These are phyloP conservation scores for Medicago ruthenica DNA, from an alignment of 306 rosid genomes.

Conservation along the genomic window DNA sequence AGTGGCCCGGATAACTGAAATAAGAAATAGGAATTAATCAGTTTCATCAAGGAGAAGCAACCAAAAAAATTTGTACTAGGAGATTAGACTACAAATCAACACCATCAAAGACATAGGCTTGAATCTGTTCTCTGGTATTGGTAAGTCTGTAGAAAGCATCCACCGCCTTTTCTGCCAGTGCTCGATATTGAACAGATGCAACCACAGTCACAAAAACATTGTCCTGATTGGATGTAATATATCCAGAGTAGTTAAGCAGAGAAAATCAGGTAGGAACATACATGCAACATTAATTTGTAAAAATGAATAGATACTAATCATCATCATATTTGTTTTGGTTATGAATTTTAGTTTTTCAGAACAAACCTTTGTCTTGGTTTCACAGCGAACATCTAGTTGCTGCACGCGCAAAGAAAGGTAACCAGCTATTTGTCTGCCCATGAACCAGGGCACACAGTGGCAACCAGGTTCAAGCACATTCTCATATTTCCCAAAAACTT, in stretches of 20 bases:
- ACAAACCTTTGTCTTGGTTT: conserved; percentile 92
- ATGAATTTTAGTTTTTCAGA: background rate
- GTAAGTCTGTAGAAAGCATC: conserved; percentile 93
- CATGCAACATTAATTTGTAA: background rate
- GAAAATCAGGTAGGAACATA: conserved; percentile 7
- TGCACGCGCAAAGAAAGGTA: conserved; percentile 86
- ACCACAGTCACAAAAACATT: conserved; percentile 92
- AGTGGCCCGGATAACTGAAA: conserved; percentile 79
- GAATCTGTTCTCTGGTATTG: conserved; percentile 86
- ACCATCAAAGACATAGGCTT: conserved; percentile 97
- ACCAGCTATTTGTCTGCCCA: conserved; percentile 79
- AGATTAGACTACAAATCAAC: conserved; percentile 11
- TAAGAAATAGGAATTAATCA: conserved; percentile 28
- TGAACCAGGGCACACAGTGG: conserved; percentile 90
- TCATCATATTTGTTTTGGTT: conserved; percentile 54
- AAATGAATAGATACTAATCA: background rate
- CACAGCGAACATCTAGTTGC: conserved; percentile 87
- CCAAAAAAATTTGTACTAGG: background rate
- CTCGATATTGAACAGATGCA: conserved; percentile 91
- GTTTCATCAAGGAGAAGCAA: background rate
- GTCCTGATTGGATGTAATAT: conserved; percentile 57
- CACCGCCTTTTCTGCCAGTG: conserved; percentile 71
- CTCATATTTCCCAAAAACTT: conserved; percentile 75
- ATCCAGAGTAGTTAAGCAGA: conserved; percentile 21
- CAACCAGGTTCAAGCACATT: conserved; percentile 89